Evolutionary conservation across 1,139 yeast genomes (phyloP).

Genomic region (Wickerhamiella pararugosa): DNA sequence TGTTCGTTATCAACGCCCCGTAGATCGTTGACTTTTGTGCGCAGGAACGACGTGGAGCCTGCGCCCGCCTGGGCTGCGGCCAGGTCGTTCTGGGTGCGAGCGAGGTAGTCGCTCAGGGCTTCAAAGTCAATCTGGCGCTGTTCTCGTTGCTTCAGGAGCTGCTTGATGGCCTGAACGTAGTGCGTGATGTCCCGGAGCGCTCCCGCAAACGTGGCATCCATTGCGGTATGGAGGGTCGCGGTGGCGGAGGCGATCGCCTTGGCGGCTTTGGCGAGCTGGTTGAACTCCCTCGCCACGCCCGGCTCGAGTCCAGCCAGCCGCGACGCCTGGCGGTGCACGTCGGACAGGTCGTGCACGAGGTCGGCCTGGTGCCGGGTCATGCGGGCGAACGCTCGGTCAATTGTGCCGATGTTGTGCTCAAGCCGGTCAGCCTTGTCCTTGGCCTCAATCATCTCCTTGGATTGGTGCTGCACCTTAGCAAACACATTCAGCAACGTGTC

Average conservation of each 20-base stretch:
- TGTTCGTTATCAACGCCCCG: constrained; percentile 47
- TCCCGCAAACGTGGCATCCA: constrained; percentile 71
- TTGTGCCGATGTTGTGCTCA: constrained; percentile 63
- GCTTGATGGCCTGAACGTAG: constrained; percentile 63
- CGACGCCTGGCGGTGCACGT: constrained; percentile 53
- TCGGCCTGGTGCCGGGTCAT: constrained; percentile 62
- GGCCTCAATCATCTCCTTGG: constrained; percentile 70
- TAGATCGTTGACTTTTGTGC: constrained; percentile 42
- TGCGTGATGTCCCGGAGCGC: constrained; percentile 78
- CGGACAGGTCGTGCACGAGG: constrained; percentile 55
- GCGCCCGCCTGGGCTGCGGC: constrained; percentile 45
- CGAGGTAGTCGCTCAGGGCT: constrained; percentile 63
- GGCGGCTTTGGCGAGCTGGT: constrained; percentile 39
- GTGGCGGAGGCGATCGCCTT: constrained; percentile 34
- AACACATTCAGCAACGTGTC: constrained; percentile 89
- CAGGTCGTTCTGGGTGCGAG: constrained; percentile 54
- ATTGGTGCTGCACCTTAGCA: constrained; percentile 60
- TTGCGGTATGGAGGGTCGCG: constrained; percentile 38
- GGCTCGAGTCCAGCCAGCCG: constrained; percentile 48
- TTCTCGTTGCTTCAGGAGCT: constrained; percentile 68
- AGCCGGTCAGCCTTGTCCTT: constrained; percentile 69
- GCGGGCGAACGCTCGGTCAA: constrained; percentile 64
- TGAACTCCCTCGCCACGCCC: constrained; percentile 35
- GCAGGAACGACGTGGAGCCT: constrained; percentile 38
- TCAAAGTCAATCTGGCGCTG: constrained; percentile 86